Evolutionary conservation across 768 basidiomycete species (phyloP), one percentile per base, ranked within the genome.

Genomic region (Mycena epipterygia): DNA sequence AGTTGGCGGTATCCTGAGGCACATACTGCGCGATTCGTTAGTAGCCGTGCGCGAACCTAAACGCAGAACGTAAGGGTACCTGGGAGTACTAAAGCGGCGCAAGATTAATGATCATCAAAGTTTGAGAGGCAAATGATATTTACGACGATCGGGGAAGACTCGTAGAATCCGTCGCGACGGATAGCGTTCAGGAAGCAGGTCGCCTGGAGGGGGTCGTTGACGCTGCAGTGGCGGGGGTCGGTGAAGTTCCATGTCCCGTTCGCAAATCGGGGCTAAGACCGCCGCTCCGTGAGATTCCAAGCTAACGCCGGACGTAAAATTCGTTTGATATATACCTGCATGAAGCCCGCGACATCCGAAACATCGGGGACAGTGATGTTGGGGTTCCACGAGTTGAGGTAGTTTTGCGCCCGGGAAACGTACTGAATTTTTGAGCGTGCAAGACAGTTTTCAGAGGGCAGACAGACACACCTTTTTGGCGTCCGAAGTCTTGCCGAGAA

Each of bases 141-240:
- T 78, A 90, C 90, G 41, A 89, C 84, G 48, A 90, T 85, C 0
- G 90, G 90, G 6, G 89, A 89, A 37, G 86, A 83, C 81, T 91
- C 90, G 74, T 91, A 91, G 76, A 91, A 91, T 0, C 90, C 90
- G 76, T 91, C 90, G 14, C 83, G 77, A 35, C 87, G 86, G 19
- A 79, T 83, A 14, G 87, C 84, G 70, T 90, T 86, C 67, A 91
- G 76, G 80, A 89, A 91, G 72, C 90, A 91, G 0, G 89, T 89
- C 1, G 90, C 84, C 27, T 84, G 79, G 4, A 78, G 78, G 0
- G 90, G 90, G 72, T 91, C 90, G 67, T 91, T 86, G 46, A 89
- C 83, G 73, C 89, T 90, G 75, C 90, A 91, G 75, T 91, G 90
- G 41, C 90, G 81, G 5, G 90, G 90, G 76, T 91, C 90, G 1